phyloP scores from a whole-genome alignment of 2,329 filamentous ascomycete genomes.

The Microcyclospora tardicrescens region DNA sequence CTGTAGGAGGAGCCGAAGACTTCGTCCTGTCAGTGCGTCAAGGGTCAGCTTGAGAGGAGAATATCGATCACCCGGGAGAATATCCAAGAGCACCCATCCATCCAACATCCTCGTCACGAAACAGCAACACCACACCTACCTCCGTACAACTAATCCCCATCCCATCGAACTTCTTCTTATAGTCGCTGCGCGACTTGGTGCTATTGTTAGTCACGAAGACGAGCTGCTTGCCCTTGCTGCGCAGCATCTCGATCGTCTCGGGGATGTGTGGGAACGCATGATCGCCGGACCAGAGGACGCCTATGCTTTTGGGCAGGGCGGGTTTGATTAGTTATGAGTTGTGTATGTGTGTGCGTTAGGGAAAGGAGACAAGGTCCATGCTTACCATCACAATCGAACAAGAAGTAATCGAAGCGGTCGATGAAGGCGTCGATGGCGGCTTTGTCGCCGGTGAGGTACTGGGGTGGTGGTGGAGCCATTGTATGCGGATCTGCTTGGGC shows the following conservation, averaged over 20 bases:
- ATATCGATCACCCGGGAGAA: no score
- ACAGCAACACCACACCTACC: no score
- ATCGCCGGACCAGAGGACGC: constrained; percentile 93
- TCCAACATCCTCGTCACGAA: no score
- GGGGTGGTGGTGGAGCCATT: neutral
- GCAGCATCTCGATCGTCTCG: constrained; percentile 72
- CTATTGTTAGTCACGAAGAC: constrained; percentile 99
- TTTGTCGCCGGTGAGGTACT: constrained; percentile 65
- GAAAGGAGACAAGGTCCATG: no score
- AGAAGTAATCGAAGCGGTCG: constrained; percentile 83
- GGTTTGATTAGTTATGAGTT: no score
- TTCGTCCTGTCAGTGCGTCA: constrained; percentile 50
- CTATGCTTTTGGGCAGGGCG: constrained; percentile 37
- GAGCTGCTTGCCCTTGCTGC: constrained; percentile 74
- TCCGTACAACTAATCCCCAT: constrained; percentile 68
- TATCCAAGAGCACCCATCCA: no score
- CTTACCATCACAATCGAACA: constrained; percentile 94
- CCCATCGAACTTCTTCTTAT: constrained; percentile 75
- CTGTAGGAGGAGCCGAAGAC: constrained; percentile 95
- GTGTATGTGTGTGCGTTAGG: neutral
- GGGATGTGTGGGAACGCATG: constrained; percentile 74
- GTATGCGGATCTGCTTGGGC: no score
- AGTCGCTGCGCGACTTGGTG: constrained; percentile 86
- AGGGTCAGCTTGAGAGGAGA: neutral
- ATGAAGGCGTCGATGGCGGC: constrained; percentile 70